Conservation (phyloP, 306 rosid species). For the Medicago lupulina region DNA sequence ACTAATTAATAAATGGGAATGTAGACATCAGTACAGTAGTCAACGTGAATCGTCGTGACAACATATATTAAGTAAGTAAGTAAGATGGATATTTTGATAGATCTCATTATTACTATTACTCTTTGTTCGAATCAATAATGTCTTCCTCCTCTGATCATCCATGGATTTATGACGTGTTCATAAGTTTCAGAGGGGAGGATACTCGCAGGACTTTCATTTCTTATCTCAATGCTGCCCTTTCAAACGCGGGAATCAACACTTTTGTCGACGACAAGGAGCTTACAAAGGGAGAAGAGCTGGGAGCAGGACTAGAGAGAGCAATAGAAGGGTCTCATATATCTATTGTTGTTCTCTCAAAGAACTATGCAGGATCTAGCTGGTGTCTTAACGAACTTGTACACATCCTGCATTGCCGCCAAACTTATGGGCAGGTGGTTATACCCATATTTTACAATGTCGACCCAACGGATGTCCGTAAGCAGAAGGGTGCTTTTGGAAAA, state of each 20-base stretch:
- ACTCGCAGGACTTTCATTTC: not conserved
- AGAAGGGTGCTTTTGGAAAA: not conserved
- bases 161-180: conserved; percentile 33
- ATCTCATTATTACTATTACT: no score
- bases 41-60: no score
- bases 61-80: no score
- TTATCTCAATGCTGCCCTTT: not conserved
- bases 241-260: not conserved
- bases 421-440: not conserved
- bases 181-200: conserved; percentile 31
- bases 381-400: conserved; percentile 4
- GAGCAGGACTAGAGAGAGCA: not conserved
- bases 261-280: not conserved
- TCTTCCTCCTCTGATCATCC: not conserved
- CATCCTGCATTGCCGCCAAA: not conserved
- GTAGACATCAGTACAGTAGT: no score
- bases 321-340: conserved; percentile 3
- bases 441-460: not conserved
- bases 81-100: no score
- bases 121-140: no score
- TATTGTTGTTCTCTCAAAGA: not conserved
- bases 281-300: not conserved
- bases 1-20: no score
- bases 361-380: not conserved
- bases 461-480: not conserved